Base-by-base conservation (phyloP, 371 early-diverging fungal genomes). In the Zychaea mexicana region DNA sequence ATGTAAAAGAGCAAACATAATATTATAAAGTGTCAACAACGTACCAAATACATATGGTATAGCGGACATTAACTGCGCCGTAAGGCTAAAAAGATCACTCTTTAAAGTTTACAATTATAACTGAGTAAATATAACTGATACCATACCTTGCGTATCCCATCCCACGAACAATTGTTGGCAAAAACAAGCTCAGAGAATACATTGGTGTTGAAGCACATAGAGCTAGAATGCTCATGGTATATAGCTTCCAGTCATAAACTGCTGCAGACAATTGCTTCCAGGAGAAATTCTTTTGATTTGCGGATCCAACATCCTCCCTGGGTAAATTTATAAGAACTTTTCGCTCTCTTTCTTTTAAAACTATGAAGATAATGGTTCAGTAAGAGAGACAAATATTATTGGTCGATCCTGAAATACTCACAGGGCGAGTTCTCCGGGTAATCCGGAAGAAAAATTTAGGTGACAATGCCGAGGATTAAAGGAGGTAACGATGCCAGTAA, bases 401-500 rank as follows among this genome's bases (percentile, higher is more conserved):
- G n/a, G n/a, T n/a, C n/a, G n/a, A n/a, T n/a, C n/a, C n/a, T n/a
- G n/a, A n/a, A n/a, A n/a, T n/a, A 31, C 55, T 55, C 28, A 56
- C 56, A 56, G 6, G 56, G 8, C 12, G 56, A 56, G 21, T 81
- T 85, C n/a, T 82, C 82, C 4, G 94, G 94, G 57, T 87, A 87
- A 59, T 91, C 88, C 3, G 92, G 90, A 33, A 93, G 72, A 57
- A 82, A 70, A 39, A 85, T 81, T 56, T 71, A 90, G 22, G 87
- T 73, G 2, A 78, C 62, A 33, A 88, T 33, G 2, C 90, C 83
- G 46, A 90, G 73, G 1, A 88, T 31, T 2, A 89, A 67, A 0
- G 94, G 85, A 1, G 88, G 86, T 32, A 91, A 57, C 10, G 93
- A 91, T 65, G 91, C 90, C 38, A 92, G 76, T 27, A 92, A 82